Percentiles rank a stretch among this genome's conserved stretches.
Evolutionary conservation across 768 basidiomycete genomes (phyloP).

Genomic region (Mycena epipterygia): DNA sequence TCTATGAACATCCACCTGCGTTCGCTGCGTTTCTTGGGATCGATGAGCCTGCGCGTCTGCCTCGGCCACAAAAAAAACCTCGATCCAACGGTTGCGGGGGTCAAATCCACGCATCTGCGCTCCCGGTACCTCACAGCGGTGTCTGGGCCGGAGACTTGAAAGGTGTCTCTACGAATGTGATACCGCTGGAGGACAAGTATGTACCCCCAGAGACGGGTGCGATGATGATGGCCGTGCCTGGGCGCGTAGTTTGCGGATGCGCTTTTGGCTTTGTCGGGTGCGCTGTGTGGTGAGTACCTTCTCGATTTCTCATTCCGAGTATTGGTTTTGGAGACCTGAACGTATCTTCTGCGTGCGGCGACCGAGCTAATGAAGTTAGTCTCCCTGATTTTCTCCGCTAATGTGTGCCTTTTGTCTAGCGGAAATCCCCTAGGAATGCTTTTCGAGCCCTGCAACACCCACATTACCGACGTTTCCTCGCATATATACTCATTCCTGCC

Average conservation of each 20-base stretch:
- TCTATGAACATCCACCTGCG: not conserved
- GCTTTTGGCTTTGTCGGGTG: not conserved
- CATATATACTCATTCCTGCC: no score
- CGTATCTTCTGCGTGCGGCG: no score
- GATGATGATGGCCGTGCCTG: not conserved
- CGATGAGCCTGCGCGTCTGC: not conserved
- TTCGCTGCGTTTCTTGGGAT: not conserved
- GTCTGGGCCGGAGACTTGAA: not conserved
- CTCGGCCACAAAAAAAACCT: not conserved
- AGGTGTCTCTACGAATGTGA: not conserved
- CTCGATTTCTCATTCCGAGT: not conserved
- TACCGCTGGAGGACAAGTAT: not conserved
- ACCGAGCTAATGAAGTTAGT: no score
- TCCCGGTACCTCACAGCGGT: not conserved
- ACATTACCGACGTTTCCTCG: no score
- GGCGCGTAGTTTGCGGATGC: not conserved
- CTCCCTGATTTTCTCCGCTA: no score
- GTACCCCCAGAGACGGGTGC: not conserved
- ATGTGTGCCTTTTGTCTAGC: no score
- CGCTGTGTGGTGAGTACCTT: not conserved
- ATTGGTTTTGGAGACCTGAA: no score
- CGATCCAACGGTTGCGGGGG: not conserved
- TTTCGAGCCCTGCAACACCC: no score
- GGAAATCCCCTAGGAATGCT: no score
- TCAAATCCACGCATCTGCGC: not conserved